phyloP scores from a whole-genome alignment of 352 stramenopile genomes.

The Thraustotheca clavata region DNA sequence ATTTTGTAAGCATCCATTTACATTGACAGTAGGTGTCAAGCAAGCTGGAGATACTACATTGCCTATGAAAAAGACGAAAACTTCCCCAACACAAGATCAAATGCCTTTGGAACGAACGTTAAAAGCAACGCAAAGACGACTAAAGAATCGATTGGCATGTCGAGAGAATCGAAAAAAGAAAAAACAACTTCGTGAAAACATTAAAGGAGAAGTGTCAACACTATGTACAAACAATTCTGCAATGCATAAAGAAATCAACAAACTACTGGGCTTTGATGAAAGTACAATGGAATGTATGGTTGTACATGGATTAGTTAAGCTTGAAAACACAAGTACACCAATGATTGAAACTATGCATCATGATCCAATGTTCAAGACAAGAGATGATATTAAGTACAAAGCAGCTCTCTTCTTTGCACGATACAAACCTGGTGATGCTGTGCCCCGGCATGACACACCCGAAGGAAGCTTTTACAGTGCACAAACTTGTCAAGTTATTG shows the following conservation, averaged over 20 bases:
- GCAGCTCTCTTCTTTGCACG: not conserved
- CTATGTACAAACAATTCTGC: not conserved
- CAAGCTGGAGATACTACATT: conserved; percentile 7
- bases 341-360: too few species aligned
- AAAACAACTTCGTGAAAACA: conserved; percentile 7
- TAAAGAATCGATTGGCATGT: conserved; percentile 20
- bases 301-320: not conserved
- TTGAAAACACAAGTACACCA: too few species aligned
- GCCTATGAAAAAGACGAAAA: too few species aligned
- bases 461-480: conserved; percentile 14
- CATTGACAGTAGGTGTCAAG: conserved; percentile 8
- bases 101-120: not conserved
- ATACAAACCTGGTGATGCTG: not conserved
- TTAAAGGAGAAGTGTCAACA: conserved; percentile 10
- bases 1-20: not conserved
- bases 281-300: not conserved
- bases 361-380: not conserved
- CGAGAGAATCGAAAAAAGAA: conserved; percentile 20
- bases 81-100: not conserved
- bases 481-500: conserved; percentile 1
- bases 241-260: conserved; percentile 18
- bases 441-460: not conserved
- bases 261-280: conserved; percentile 6
- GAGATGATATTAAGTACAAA: not conserved
- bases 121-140: conserved; percentile 17